Conservation (phyloP, 352 stramenopile species). For the Phytophthora hybrid region DNA sequence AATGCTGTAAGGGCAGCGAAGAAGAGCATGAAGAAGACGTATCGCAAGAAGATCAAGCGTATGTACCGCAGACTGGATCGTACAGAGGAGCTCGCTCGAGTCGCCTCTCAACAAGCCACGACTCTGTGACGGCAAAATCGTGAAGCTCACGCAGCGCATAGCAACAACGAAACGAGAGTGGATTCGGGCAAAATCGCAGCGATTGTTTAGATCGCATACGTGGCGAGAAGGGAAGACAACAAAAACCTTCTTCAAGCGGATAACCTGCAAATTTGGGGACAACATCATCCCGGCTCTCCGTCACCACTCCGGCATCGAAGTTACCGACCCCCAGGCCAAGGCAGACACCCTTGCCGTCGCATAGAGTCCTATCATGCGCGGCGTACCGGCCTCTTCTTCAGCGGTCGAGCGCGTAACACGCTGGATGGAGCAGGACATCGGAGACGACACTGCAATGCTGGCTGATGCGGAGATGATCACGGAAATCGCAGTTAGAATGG, state of each 20-base stretch:
- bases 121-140: neutral
- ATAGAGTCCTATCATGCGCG: neutral
- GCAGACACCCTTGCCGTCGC: neutral
- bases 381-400: neutral
- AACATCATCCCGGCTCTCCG: constrained; percentile 1
- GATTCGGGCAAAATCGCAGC: neutral
- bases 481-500: neutral
- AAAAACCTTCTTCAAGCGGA: constrained; percentile 3
- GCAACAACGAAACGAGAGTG: neutral
- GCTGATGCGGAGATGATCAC: neutral
- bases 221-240: neutral
- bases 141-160: neutral
- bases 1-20: neutral
- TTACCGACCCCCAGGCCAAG: neutral
- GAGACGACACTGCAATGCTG: neutral
- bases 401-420: neutral
- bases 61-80: neutral
- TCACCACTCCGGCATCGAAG: too few relatives aligned
- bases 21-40: neutral
- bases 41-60: neutral
- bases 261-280: neutral
- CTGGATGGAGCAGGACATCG: neutral
- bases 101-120: neutral
- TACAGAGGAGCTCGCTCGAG: neutral
- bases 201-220: neutral